A percentile compares a stretch with the other conserved stretches of the same genome.
These are phyloP conservation scores for Elsinoe batatas DNA, from an alignment of 2,329 filamentous ascomycete genomes.

Conservation along the genomic window DNA sequence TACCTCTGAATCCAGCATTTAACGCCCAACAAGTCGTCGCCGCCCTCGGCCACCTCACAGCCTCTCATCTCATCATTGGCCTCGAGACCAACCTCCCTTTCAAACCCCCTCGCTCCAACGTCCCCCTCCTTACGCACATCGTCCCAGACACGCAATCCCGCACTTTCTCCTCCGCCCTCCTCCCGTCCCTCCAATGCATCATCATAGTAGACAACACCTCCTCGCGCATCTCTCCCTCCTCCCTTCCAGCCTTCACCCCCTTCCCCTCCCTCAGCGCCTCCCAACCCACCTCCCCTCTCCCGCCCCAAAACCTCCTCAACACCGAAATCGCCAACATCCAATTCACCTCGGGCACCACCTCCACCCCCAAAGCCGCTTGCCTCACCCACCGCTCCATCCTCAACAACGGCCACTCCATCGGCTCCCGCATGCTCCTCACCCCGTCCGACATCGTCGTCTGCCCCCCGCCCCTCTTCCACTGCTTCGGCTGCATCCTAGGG, in stretches of 20 bases:
- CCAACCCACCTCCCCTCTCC: constrained; percentile 31
- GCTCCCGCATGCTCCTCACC: constrained; percentile 70
- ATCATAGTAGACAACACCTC: constrained; percentile 70
- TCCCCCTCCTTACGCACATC: constrained; percentile 46
- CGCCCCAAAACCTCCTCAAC: constrained; percentile 41
- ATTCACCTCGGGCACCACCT: constrained; percentile 94
- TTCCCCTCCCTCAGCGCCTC: constrained; percentile 38
- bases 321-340: constrained; percentile 85
- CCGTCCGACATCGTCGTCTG: constrained; percentile 59
- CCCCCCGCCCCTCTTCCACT: constrained; percentile 52
- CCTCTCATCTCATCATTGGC: constrained; percentile 69
- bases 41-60: constrained; percentile 65
- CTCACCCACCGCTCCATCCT: constrained; percentile 77
- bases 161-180: constrained; percentile 43
- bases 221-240: constrained; percentile 40
- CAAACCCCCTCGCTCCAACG: constrained; percentile 51
- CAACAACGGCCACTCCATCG: constrained; percentile 84
- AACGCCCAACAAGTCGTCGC: constrained; percentile 67
- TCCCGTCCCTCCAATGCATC: constrained; percentile 61
- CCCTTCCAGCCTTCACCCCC: constrained; percentile 35
- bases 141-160: constrained; percentile 37
- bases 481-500: constrained; percentile 86
- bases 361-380: constrained; percentile 77
- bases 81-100: constrained; percentile 73
- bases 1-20: constrained; percentile 89